Conservation (phyloP, 345 rosid genomes). For the Rhodomyrtus tomentosa region DNA sequence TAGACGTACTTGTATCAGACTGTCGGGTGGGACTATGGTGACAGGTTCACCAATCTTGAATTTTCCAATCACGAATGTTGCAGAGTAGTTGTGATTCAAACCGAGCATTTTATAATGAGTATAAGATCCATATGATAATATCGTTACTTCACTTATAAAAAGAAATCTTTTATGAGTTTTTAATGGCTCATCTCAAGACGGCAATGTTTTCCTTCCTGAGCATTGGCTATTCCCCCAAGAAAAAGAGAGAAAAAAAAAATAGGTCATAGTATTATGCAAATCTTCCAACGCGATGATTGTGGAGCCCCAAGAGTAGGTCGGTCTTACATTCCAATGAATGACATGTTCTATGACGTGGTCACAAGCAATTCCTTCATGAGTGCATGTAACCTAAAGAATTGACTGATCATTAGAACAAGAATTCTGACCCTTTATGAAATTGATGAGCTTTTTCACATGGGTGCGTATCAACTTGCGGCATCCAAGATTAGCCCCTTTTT, state of each 20-base stretch:
- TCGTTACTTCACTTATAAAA: neutral
- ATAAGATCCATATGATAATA: neutral
- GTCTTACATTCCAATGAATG: neutral
- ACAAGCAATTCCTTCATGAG: neutral
- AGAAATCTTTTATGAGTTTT: neutral
- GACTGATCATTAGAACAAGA: neutral
- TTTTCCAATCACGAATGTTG: accelerated
- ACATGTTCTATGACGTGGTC: neutral
- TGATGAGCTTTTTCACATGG: neutral
- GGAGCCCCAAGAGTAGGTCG: neutral
- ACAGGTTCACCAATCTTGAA: neutral
- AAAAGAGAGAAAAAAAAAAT: too few species aligned
- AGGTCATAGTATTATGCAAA: neutral
- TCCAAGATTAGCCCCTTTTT: neutral
- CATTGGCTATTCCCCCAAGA: neutral
- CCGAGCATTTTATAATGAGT: neutral
- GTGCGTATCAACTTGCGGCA: neutral
- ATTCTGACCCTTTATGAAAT: neutral
- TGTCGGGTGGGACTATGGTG: accelerated
- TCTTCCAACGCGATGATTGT: neutral
- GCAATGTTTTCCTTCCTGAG: neutral
- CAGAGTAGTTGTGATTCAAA: neutral
- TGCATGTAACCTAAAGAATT: neutral
- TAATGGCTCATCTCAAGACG: neutral
- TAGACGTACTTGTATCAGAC: neutral